Conservation (phyloP, 1,284 basidiomycete genomes). For the Xerocomus subilludens region DNA sequence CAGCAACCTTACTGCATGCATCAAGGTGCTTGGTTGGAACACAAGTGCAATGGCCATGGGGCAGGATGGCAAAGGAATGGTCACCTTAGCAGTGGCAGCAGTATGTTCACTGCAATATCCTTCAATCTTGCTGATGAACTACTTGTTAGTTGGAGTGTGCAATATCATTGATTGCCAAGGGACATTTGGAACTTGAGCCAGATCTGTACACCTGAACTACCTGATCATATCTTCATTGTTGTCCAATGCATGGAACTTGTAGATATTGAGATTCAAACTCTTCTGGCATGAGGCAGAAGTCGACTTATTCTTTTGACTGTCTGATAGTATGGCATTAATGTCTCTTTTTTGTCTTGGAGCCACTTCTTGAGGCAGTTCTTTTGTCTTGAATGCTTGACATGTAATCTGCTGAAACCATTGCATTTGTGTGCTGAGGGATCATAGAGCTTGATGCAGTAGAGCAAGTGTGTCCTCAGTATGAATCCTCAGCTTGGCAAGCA, state of each 20-base stretch:
- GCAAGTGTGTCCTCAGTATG: too few relatives aligned
- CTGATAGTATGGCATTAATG: not conserved
- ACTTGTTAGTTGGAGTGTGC: slow-evolving; percentile 16
- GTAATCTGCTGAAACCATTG: too few relatives aligned
- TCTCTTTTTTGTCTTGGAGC: slow-evolving; percentile 2
- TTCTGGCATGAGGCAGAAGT: not conserved
- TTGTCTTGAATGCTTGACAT: too few relatives aligned
- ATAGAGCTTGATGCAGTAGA: not conserved
- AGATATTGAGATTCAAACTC: not conserved
- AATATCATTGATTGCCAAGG: not conserved
- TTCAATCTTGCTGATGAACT: not conserved
- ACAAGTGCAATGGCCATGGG: not conserved
- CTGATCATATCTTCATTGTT: not conserved
- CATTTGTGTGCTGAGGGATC: too few relatives aligned
- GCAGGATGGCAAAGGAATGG: not conserved
- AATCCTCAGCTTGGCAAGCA: not conserved
- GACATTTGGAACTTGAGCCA: not conserved
- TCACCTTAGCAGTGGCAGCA: slow-evolving; percentile 1
- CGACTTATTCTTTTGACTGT: not conserved
- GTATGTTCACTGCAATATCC: not conserved
- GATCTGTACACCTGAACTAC: slow-evolving; percentile 15
- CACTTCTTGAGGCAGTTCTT: too few relatives aligned
- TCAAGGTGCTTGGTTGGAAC: not conserved
- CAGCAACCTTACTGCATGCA: not conserved
- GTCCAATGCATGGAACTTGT: not conserved